These are phyloP conservation scores for Neurospora sublineolata DNA, from an alignment of 495 filamentous ascomycete species.

Conservation along the genomic window DNA sequence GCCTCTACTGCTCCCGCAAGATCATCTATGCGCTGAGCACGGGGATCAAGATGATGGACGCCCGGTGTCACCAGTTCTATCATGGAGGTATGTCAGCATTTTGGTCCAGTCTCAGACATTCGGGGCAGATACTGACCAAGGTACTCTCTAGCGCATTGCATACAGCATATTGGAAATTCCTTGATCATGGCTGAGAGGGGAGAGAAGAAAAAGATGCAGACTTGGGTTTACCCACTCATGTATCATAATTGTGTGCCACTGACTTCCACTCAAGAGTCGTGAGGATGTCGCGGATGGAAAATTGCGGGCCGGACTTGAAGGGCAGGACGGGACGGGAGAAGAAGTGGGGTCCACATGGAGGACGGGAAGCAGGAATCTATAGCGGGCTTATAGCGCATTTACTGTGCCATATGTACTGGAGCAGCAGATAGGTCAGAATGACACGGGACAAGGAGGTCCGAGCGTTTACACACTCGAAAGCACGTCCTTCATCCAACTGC, in stretches of 20 bases:
- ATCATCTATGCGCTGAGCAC: neutral
- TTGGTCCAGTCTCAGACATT: neutral
- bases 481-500: too few relatives aligned
- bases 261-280: neutral
- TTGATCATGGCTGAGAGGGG: neutral
- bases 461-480: neutral
- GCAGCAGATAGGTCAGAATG: neutral
- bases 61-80: neutral
- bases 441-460: neutral
- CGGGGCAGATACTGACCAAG: neutral
- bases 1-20: neutral
- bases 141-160: neutral
- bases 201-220: neutral
- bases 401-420: neutral
- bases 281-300: neutral
- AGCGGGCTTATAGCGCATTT: neutral
- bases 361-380: neutral
- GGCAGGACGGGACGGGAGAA: neutral
- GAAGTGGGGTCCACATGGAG: neutral
- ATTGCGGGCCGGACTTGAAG: too few relatives aligned
- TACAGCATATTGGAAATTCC: neutral
- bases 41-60: neutral
- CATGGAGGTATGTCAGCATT: neutral
- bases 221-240: neutral
- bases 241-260: neutral